Evolutionary conservation across 352 stramenopile species (phyloP), one percentile per base, ranked within the genome.

Genomic region (Pythium scleroteichum): DNA sequence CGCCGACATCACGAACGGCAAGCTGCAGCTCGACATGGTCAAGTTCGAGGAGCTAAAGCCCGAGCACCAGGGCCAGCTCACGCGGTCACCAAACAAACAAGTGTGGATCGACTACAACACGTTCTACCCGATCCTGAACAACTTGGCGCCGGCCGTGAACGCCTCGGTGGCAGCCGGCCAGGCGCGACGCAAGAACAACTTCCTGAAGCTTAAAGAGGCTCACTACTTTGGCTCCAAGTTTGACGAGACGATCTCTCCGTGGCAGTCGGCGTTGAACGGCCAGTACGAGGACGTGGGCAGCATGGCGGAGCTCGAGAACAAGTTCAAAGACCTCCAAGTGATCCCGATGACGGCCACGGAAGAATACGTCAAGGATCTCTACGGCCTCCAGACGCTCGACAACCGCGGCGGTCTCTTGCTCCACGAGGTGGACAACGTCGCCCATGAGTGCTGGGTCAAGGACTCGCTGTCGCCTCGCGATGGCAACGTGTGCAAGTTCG

Each of bases 231-330:
- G 45, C 0, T 72, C 71, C 0, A 46, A 61, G 19, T 58, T 64
- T n/a, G 76, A 82, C 49, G 69, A 69, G n/a, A 55, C 74, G 3
- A 64, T 79, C 35, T 64, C 71, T 13, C 76, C 76, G 8, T 82
- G 71, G 68, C 73, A 85, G 51, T 67, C 58, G 22, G 59, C 53
- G 0, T 33, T 79, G 5, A 27, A 75, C 13, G 64, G 69, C 10
- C 64, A 64, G 22, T 82, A 82, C 64, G 66, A 65, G 22, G 46
- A 71, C 1, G 62, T 79, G 3, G 45, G 35, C 53, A 72, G 45
- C 19, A 53, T 35, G 6, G 53, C 70, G 27, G 58, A 73, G 12
- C 56, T 84, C 5, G 62, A 58, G 39, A 46, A 44, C 3, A 54
- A 68, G 23, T 84, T 72, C 27, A 51, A 59, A 4, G 46, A 19